phyloP scores from a whole-genome alignment of 1,284 basidiomycete species.

The Sporisorium reilianum region DNA sequence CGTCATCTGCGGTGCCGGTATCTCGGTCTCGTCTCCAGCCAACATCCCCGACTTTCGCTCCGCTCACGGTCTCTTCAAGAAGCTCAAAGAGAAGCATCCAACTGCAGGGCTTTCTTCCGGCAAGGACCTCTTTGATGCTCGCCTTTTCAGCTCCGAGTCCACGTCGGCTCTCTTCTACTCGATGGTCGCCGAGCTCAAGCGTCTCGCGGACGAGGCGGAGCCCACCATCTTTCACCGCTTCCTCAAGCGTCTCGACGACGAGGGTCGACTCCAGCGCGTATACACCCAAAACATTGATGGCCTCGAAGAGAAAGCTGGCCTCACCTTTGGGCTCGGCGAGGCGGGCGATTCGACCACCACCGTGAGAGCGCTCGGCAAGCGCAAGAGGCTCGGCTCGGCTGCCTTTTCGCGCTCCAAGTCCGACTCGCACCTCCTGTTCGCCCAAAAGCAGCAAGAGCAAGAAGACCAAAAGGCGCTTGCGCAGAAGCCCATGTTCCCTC shows the following conservation, averaged over 20 bases:
- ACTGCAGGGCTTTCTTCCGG: conserved; percentile 78
- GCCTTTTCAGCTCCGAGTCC: conserved; percentile 81
- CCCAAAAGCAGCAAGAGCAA: conserved; percentile 63
- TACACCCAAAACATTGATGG: conserved; percentile 98
- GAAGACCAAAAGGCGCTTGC: conserved; percentile 71
- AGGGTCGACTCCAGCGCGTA: conserved; percentile 85
- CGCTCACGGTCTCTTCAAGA: conserved; percentile 82
- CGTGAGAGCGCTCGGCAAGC: conserved; percentile 51
- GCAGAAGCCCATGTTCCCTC: conserved; percentile 71
- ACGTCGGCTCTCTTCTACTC: conserved; percentile 87
- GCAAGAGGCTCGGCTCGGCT: conserved; percentile 40
- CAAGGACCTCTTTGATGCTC: conserved; percentile 91
- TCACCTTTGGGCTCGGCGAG: conserved; percentile 71
- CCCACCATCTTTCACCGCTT: conserved; percentile 89
- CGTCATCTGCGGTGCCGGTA: conserved; percentile 89
- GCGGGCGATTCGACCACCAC: conserved; percentile 51
- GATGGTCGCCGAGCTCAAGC: conserved; percentile 90
- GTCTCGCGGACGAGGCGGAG: conserved; percentile 81
- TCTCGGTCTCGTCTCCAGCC: conserved; percentile 80
- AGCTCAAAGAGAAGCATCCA: conserved; percentile 81
- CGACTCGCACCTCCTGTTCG: conserved; percentile 60
- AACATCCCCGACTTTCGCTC: conserved; percentile 94
- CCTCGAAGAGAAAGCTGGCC: conserved; percentile 83
- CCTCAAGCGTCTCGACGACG: conserved; percentile 83
- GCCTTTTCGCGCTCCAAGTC: conserved; percentile 50